Evolutionary conservation across 1,284 basidiomycete genomes (phyloP).

Genomic region (Afroboletus lepidellus): DNA sequence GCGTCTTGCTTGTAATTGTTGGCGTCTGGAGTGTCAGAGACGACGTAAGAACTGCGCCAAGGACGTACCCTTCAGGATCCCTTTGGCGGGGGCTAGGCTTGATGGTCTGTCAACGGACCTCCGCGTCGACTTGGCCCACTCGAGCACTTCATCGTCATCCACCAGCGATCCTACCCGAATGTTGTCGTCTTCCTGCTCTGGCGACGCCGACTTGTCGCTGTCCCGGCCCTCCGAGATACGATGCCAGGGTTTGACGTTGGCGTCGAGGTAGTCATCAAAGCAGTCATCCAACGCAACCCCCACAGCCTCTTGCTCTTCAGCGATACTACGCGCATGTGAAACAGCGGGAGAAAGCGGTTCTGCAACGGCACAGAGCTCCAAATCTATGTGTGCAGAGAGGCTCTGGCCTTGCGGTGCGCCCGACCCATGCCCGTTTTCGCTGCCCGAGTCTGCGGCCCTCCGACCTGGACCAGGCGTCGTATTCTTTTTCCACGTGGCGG

Average conservation of each 20-base stretch:
- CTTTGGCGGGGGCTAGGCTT: constrained; percentile 69
- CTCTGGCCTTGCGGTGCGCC: constrained; percentile 32
- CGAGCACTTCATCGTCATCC: constrained; percentile 61
- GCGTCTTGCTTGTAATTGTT: constrained; percentile 59
- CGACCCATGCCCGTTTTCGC: constrained; percentile 44
- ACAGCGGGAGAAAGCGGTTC: constrained; percentile 37
- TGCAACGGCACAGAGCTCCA: constrained; percentile 38
- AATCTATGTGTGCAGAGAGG: constrained; percentile 38
- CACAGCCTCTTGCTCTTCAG: constrained; percentile 32
- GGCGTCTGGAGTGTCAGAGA: constrained; percentile 49
- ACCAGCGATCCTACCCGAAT: constrained; percentile 49
- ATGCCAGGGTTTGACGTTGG: constrained; percentile 13
- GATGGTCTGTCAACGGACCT: constrained; percentile 65
- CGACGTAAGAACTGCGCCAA: not conserved
- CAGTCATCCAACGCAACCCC: constrained; percentile 31
- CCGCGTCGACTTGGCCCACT: constrained; percentile 71
- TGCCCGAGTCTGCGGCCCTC: constrained; percentile 53
- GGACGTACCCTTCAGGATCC: constrained; percentile 86
- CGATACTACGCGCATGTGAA: constrained; percentile 17
- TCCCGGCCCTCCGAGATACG: constrained; percentile 63
- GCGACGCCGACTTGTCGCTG: constrained; percentile 65
- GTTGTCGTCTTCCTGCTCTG: constrained; percentile 73
- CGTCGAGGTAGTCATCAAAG: constrained; percentile 35
- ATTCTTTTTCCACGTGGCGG: constrained; percentile 76
- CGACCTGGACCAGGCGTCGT: constrained; percentile 55